Evolutionary conservation across 352 stramenopile species (phyloP).

Genomic region (Elongisporangium anandrum): DNA sequence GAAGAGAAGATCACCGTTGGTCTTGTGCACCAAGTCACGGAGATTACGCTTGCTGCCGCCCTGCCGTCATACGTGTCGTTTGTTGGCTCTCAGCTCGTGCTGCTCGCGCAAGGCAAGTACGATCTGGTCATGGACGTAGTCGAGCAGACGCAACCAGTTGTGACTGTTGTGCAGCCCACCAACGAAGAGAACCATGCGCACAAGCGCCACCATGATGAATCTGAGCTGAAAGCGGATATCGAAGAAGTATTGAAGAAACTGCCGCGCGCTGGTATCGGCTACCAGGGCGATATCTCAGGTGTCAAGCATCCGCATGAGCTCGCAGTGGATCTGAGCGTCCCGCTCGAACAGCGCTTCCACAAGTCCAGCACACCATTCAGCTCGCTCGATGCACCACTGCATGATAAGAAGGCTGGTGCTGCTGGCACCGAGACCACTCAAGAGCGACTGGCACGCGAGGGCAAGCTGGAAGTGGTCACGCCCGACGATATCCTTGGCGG

Average conservation of each 20-base stretch:
- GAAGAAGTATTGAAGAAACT: conserved; percentile 57
- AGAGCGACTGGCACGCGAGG: conserved; percentile 8
- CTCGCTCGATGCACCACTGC: conserved; percentile 53
- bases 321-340: conserved; percentile 36
- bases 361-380: conserved; percentile 77
- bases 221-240: conserved; percentile 48
- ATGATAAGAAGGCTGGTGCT: conserved; percentile 15
- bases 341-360: conserved; percentile 68
- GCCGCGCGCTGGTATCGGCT: conserved; percentile 71
- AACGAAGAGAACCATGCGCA: conserved; percentile 12
- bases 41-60: conserved; percentile 39
- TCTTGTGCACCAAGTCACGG: conserved; percentile 31
- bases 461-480: conserved; percentile 51
- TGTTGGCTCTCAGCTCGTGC: conserved; percentile 27
- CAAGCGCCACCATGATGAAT: conserved; percentile 55
- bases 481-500: conserved; percentile 73
- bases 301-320: conserved; percentile 51
- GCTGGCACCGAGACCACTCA: conserved; percentile 1
- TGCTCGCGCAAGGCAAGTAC: conserved; percentile 57
- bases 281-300: conserved; percentile 60
- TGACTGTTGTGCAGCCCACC: conserved; percentile 5
- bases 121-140: conserved; percentile 40
- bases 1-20: conserved; percentile 22
- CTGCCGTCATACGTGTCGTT: conserved; percentile 57
- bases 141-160: background rate